Conservation (phyloP, 1,284 basidiomycete species). For the Fistulina hepatica region DNA sequence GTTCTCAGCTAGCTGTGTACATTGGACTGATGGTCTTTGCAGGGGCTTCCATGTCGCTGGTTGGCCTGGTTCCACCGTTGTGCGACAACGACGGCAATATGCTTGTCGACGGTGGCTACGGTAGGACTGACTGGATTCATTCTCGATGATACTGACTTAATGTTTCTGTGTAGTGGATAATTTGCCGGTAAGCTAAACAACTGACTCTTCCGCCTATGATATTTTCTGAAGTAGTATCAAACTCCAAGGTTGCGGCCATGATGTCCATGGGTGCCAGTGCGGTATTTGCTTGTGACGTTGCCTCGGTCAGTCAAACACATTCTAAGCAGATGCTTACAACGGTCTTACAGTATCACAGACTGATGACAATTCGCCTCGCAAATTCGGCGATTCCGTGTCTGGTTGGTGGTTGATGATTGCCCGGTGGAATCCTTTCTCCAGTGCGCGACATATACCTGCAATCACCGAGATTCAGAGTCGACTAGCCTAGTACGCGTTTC, state of each 20-base stretch:
- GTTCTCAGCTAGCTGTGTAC: neutral
- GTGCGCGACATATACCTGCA: slow-evolving; percentile 70
- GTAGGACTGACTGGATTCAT: slow-evolving; percentile 32
- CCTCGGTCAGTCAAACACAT: slow-evolving; percentile 47
- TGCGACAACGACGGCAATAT: slow-evolving; percentile 93
- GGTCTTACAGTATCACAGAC: slow-evolving; percentile 34
- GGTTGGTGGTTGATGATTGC: slow-evolving; percentile 96
- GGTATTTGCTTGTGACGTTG: slow-evolving; percentile 96
- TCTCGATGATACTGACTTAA: slow-evolving; percentile 6
- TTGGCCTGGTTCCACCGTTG: slow-evolving; percentile 88
- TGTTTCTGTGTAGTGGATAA: slow-evolving; percentile 63
- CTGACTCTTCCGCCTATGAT: neutral
- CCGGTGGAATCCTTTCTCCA: slow-evolving; percentile 86
- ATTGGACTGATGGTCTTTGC: slow-evolving; percentile 6
- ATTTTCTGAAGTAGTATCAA: neutral
- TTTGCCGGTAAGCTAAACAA: slow-evolving; percentile 58
- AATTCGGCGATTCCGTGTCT: slow-evolving; percentile 92
- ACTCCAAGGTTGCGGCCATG: slow-evolving; percentile 73
- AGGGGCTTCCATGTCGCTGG: slow-evolving; percentile 97
- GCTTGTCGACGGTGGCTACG: slow-evolving; percentile 91
- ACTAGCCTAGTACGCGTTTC: slow-evolving; percentile 74
- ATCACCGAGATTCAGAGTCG: slow-evolving; percentile 96
- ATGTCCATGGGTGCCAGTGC: slow-evolving; percentile 83
- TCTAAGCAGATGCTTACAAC: slow-evolving; percentile 1
- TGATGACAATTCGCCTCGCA: slow-evolving; percentile 91